phyloP scores from a whole-genome alignment of 2,329 filamentous ascomycete genomes.

The Tolypocladium amazonense region DNA sequence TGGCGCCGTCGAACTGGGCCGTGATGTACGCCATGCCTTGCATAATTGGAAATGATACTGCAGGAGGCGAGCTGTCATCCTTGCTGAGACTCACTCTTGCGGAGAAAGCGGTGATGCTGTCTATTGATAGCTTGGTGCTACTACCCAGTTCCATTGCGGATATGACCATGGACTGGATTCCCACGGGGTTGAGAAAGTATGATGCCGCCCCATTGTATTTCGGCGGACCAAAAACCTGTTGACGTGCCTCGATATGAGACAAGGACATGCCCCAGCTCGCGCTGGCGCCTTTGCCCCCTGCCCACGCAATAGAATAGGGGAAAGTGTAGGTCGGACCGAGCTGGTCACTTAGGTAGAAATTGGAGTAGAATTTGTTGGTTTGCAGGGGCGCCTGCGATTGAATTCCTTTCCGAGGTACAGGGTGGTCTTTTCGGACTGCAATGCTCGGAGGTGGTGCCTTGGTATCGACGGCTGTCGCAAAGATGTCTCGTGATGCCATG shows the following conservation, averaged over 20 bases:
- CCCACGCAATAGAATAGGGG: slow-evolving; percentile 63
- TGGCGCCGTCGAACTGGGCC: slow-evolving; percentile 58
- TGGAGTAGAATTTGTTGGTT: slow-evolving; percentile 76
- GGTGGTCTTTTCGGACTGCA: slow-evolving; percentile 40
- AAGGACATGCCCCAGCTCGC: slow-evolving; percentile 69
- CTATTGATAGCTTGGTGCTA: slow-evolving; percentile 44
- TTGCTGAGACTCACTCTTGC: slow-evolving; percentile 57
- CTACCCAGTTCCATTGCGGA: slow-evolving; percentile 64
- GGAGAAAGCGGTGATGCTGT: slow-evolving; percentile 46
- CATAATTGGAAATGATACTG: slow-evolving; percentile 69
- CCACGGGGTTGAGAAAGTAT: slow-evolving; percentile 74
- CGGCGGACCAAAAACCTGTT: slow-evolving; percentile 56
- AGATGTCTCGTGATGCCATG: slow-evolving; percentile 36
- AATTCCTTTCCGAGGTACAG: slow-evolving; percentile 44
- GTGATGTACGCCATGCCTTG: slow-evolving; percentile 89
- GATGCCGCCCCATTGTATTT: slow-evolving; percentile 44
- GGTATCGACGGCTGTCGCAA: slow-evolving; percentile 42
- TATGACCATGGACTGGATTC: slow-evolving; percentile 70
- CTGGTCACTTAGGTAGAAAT: slow-evolving; percentile 69
- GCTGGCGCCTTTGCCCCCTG: slow-evolving; percentile 49
- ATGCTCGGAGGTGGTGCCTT: slow-evolving; percentile 39
- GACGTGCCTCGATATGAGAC: slow-evolving; percentile 58
- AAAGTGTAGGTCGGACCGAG: slow-evolving; percentile 60
- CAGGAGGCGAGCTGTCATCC: slow-evolving; percentile 38
- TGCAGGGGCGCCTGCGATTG: slow-evolving; percentile 38